Evolutionary conservation across 2,329 filamentous ascomycete genomes (phyloP).

Genomic region (Arthrobotrys megalospora): DNA sequence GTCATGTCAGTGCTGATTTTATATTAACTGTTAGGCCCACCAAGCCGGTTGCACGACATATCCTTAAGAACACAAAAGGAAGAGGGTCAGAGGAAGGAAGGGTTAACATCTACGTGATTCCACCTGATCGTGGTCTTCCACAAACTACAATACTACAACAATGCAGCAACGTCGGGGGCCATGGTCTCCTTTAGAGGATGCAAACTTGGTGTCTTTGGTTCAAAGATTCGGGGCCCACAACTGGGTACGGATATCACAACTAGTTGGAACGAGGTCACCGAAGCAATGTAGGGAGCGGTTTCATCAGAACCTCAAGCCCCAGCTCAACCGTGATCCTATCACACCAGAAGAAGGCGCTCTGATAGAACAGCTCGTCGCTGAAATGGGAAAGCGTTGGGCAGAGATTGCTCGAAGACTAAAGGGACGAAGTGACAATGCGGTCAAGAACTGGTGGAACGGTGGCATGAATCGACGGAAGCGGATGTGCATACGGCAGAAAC

Average conservation of each 20-base stretch:
- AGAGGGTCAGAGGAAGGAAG: not conserved
- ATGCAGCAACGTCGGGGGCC: conserved; percentile 79
- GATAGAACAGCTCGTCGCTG: conserved; percentile 82
- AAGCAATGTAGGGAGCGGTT: conserved; percentile 97
- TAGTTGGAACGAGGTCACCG: conserved; percentile 82
- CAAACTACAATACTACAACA: conserved; percentile 17
- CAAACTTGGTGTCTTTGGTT: conserved; percentile 79
- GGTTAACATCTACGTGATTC: not conserved
- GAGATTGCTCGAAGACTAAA: conserved; percentile 87
- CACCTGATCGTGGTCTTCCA: conserved; percentile 6
- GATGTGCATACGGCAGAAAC: conserved; percentile 65
- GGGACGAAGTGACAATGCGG: conserved; percentile 91
- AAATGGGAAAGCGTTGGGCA: conserved; percentile 90
- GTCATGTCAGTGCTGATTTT: conserved; percentile 37
- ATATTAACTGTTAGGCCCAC: conserved; percentile 34
- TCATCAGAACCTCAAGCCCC: conserved; percentile 90
- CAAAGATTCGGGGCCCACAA: conserved; percentile 81
- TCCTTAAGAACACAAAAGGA: conserved; percentile 19
- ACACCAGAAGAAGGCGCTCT: conserved; percentile 77
- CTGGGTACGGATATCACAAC: conserved; percentile 88
- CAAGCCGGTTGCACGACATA: conserved; percentile 42
- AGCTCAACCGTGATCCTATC: conserved; percentile 81
- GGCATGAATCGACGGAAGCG: conserved; percentile 84
- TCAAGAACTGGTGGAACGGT: conserved; percentile 99
- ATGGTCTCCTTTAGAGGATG: conserved; percentile 85